Evolutionary conservation across 306 rosid genomes (phyloP), one percentile per base, ranked within the genome.

Genomic region (Fragaria nilgerrensis): DNA sequence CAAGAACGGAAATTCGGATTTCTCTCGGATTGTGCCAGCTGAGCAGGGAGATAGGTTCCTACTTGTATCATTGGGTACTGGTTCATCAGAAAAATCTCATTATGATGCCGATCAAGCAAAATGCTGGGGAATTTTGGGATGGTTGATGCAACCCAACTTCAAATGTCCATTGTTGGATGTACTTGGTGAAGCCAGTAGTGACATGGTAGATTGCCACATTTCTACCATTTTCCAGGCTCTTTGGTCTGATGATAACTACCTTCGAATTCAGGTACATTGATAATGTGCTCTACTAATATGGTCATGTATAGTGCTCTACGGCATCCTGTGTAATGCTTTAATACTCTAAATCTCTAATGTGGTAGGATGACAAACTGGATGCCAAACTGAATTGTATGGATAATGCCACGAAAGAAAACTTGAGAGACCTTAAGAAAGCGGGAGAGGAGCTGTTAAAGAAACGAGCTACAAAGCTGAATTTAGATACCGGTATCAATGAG

Each of bases 171-270:
- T 69, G 50, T 4, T 69, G 8, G 73, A 69, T 2, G 53, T 45
- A 69, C 23, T 69, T 10, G 5, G 12, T 64, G 52, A 23, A 25
- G 84, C 83, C 45, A 74, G 75, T 62, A 58, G 14, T 22, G 78
- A 76, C 19, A 71, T 80, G 73, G 48, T 62, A 20, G 79, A 79
- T 22, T 67, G 3, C 66, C 62, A 75, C 75, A 36, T 83, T 65
- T 64, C 83, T 68, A 66, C 66, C 2, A 34, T 37, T 47, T 79
- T 65, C 39, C 78, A 81, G 17, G 75, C 78, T 43, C 70, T 39
- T 3, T 48, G 68, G 1, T 5, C 41, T 22, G 39, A 68, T 0
- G 25, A 83, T 0, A 53, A 45, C 29, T 83, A 79, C 72, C 76
- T 79, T 79, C 76, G 86, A 29, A 43, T 69, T 23, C 73, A 69